Evolutionary conservation across 257 asterid genomes (phyloP).

Genomic region (Misopates orontium): DNA sequence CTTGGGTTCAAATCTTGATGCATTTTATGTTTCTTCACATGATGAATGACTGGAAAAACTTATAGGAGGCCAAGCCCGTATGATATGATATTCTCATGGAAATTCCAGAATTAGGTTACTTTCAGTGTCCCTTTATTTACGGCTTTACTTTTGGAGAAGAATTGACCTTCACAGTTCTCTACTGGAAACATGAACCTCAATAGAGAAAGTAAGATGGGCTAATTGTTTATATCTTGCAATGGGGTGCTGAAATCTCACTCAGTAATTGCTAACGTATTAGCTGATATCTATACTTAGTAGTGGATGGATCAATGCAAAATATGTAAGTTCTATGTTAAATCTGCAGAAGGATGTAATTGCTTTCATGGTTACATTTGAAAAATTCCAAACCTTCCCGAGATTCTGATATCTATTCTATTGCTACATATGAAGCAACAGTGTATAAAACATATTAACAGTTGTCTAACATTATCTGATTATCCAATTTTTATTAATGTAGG

Average conservation of each 20-base stretch:
- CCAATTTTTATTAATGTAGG: slow-evolving; percentile 47
- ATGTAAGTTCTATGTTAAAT: slow-evolving; percentile 2
- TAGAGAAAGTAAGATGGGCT: background rate
- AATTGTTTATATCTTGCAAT: background rate
- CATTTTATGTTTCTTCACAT: background rate
- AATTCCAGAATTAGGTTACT: background rate
- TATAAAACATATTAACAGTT: too few species aligned
- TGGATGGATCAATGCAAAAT: background rate
- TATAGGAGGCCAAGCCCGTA: background rate
- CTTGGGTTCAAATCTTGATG: background rate
- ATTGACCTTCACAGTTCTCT: background rate
- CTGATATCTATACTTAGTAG: slow-evolving; percentile 3
- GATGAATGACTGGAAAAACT: background rate
- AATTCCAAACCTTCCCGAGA: background rate
- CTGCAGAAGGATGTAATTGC: background rate
- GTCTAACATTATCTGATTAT: background rate
- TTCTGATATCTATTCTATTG: background rate
- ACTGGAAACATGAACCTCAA: background rate
- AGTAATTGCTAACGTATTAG: background rate
- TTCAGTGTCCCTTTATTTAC: background rate
- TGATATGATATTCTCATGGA: background rate
- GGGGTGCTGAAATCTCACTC: background rate
- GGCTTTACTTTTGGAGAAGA: background rate
- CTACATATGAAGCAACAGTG: too few species aligned
- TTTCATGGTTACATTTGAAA: background rate